These are phyloP conservation scores for Yarrowia sp. DNA, from an alignment of 805 yeast genomes.

Conservation along the genomic window DNA sequence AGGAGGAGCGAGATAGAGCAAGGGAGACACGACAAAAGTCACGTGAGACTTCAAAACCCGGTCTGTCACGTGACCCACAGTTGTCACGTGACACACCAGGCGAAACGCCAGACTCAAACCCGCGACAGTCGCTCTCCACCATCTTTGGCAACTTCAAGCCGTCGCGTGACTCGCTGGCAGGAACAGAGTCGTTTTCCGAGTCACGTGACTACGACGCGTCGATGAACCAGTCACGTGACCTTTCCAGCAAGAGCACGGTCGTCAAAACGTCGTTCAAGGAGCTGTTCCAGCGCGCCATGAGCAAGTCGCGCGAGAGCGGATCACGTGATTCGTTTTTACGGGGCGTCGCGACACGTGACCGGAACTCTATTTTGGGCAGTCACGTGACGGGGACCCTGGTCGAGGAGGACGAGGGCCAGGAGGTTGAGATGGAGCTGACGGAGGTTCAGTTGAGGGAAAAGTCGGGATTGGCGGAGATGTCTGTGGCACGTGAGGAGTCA, in stretches of 20 bases:
- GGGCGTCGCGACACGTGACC: not conserved
- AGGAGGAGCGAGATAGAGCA: not conserved
- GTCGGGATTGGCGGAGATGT: not conserved
- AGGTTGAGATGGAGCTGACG: constrained; percentile 11
- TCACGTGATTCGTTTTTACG: not conserved
- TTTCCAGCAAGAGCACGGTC: not conserved
- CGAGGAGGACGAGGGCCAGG: not conserved
- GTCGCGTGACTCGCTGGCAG: constrained; percentile 8
- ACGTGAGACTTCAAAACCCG: too few relatives aligned
- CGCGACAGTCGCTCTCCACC: not conserved
- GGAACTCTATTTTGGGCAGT: not conserved
- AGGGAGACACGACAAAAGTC: not conserved
- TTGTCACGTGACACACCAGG: not conserved
- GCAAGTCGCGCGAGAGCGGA: constrained; percentile 2
- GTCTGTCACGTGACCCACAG: not conserved
- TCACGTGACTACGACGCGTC: not conserved
- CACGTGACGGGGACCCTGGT: not conserved
- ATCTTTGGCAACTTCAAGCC: constrained; percentile 21
- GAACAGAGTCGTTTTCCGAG: not conserved
- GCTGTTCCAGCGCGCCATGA: constrained; percentile 17
- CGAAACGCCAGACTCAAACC: too few relatives aligned
- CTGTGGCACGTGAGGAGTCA: not conserved
- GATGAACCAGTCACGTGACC: not conserved
- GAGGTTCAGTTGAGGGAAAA: not conserved
- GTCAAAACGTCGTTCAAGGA: constrained; percentile 10